Evolutionary conservation across 2,329 filamentous ascomycete genomes (phyloP).

Genomic region (Cercospora sp.): DNA sequence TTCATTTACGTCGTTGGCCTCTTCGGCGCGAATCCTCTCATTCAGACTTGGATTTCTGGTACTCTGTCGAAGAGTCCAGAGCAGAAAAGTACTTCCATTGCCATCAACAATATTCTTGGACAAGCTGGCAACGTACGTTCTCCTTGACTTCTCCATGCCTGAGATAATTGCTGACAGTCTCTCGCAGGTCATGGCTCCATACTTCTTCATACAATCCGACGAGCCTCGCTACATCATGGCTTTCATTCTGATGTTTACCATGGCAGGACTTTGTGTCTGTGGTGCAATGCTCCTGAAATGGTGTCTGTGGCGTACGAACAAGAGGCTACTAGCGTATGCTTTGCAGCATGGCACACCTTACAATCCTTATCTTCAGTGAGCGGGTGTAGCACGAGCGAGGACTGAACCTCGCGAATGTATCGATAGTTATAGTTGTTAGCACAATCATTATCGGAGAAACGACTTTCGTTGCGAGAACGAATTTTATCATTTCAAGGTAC

Average conservation of each 20-base stretch:
- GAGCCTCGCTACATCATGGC: neutral
- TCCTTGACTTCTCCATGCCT: too few species aligned
- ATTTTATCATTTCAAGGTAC: too few species aligned
- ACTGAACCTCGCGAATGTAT: neutral
- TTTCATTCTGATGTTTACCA: neutral
- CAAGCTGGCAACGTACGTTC: slow-evolving; percentile 1
- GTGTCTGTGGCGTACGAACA: neutral
- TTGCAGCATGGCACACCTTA: neutral
- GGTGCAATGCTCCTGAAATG: neutral
- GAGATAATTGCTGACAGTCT: neutral
- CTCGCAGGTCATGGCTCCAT: neutral
- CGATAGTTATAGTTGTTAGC: neutral
- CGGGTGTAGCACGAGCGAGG: neutral
- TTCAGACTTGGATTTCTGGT: neutral
- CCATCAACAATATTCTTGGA: neutral
- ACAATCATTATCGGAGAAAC: neutral
- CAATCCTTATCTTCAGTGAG: neutral
- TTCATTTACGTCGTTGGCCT: slow-evolving; percentile 43
- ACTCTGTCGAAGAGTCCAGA: neutral
- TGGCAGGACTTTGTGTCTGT: neutral
- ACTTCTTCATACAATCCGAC: neutral
- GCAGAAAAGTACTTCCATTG: neutral
- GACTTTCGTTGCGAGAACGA: neutral
- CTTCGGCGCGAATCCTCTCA: neutral
- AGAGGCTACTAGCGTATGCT: neutral